These are phyloP conservation scores for Aspergillus fumigatiaffinis DNA, from an alignment of 2,329 filamentous ascomycete species.

Conservation along the genomic window DNA sequence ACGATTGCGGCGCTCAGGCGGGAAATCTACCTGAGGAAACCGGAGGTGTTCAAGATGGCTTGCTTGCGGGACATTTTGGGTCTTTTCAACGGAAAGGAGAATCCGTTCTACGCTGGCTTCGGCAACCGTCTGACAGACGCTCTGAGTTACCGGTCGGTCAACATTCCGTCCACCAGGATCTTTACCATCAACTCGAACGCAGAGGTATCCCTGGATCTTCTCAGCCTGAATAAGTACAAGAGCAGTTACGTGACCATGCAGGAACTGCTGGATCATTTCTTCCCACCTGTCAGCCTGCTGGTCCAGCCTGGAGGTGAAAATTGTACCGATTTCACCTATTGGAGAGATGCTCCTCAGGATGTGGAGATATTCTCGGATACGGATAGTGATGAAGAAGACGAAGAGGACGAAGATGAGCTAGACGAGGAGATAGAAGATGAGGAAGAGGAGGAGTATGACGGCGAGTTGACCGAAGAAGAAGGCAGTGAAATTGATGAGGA, in stretches of 20 bases:
- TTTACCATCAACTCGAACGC: slow-evolving; percentile 99
- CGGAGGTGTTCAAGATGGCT: slow-evolving; percentile 99
- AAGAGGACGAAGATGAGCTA: slow-evolving; percentile 50
- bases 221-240: slow-evolving; percentile 90
- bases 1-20: slow-evolving; percentile 89
- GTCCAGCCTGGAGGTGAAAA: slow-evolving; percentile 88
- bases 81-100: slow-evolving; percentile 71
- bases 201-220: slow-evolving; percentile 84
- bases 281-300: slow-evolving; percentile 82
- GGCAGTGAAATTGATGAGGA: slow-evolving; percentile 48
- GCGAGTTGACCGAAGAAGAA: slow-evolving; percentile 49
- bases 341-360: slow-evolving; percentile 80
- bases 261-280: slow-evolving; percentile 97
- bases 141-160: slow-evolving; percentile 90
- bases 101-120: slow-evolving; percentile 94
- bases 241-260: slow-evolving; percentile 96
- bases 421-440: slow-evolving; percentile 49
- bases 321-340: slow-evolving; percentile 96
- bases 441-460: slow-evolving; percentile 32
- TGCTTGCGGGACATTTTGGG: slow-evolving; percentile 91
- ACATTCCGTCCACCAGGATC: slow-evolving; percentile 88
- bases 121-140: slow-evolving; percentile 96
- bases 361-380: slow-evolving; percentile 85
- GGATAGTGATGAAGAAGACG: slow-evolving; percentile 56
- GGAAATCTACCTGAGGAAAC: slow-evolving; percentile 92